Conservation (phyloP, 2,329 filamentous ascomycete genomes). For the Fusarium avenaceum region DNA sequence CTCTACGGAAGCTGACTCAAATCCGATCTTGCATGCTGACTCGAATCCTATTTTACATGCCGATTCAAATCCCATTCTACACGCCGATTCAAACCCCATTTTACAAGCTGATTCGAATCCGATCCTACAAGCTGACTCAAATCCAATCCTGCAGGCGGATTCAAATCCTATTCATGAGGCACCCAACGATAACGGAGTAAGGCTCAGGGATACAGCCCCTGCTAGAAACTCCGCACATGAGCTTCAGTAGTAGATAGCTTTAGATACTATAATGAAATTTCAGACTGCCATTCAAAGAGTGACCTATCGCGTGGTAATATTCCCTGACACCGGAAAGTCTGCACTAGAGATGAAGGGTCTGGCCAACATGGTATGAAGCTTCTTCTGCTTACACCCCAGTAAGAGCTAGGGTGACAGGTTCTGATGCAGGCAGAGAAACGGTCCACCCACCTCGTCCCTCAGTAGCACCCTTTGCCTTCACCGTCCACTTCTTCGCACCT, state of each 20-base stretch:
- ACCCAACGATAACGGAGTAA: not conserved
- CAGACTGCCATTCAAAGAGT: too few species aligned
- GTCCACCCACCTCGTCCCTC: slow-evolving; percentile 45
- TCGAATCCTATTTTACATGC: not conserved
- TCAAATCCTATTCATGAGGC: slow-evolving; percentile 1
- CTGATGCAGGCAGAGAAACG: slow-evolving; percentile 6
- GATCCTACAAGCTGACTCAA: not conserved
- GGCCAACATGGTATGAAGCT: too few species aligned
- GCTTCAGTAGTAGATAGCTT: not conserved
- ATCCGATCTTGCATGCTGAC: not conserved
- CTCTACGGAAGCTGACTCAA: slow-evolving; percentile 7
- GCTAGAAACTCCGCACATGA: not conserved
- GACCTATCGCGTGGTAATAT: too few species aligned
- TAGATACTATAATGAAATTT: not conserved
- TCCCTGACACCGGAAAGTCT: too few species aligned
- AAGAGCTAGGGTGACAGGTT: slow-evolving; percentile 9
- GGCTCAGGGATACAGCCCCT: not conserved
- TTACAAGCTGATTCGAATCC: not conserved
- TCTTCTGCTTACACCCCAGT: not conserved
- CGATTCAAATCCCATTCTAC: slow-evolving; percentile 4
- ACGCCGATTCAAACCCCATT: not conserved
- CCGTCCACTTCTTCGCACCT: slow-evolving; percentile 21
- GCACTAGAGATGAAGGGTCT: too few species aligned
- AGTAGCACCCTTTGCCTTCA: not conserved
- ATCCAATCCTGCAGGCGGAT: too few species aligned